Conservation (phyloP, 2,329 filamentous ascomycete genomes). For the Verruconis gallopava region DNA sequence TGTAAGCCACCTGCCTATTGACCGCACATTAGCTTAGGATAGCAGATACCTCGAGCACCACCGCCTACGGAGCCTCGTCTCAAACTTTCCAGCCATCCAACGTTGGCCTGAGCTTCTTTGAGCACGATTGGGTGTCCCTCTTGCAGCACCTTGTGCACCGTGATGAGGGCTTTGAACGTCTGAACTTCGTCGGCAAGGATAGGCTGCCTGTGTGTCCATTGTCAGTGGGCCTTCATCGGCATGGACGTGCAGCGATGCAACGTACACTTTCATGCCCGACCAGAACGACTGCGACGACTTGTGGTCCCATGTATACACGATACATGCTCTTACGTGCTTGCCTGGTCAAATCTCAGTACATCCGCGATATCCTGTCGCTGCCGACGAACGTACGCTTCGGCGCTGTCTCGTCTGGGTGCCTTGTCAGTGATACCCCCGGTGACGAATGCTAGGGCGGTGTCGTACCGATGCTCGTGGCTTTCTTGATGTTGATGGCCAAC, state of each 20-base stretch:
- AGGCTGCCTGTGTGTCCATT: slow-evolving; percentile 55
- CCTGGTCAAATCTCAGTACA: slow-evolving; percentile 31
- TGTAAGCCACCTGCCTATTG: background rate
- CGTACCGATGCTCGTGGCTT: slow-evolving; percentile 50
- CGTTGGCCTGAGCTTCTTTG: slow-evolving; percentile 77
- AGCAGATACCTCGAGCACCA: slow-evolving; percentile 55
- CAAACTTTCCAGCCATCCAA: slow-evolving; percentile 84
- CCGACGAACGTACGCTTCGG: slow-evolving; percentile 44
- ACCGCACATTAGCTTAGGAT: background rate
- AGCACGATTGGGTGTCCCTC: slow-evolving; percentile 85
- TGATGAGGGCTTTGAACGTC: slow-evolving; percentile 97
- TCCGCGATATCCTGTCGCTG: background rate
- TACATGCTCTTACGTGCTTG: slow-evolving; percentile 96
- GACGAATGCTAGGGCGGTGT: slow-evolving; percentile 10
- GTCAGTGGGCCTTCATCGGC: background rate
- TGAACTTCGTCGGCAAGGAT: slow-evolving; percentile 96
- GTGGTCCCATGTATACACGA: slow-evolving; percentile 99
- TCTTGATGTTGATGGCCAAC: slow-evolving; percentile 53
- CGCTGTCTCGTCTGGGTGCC: slow-evolving; percentile 44
- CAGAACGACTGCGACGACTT: slow-evolving; percentile 92
- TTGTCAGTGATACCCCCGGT: slow-evolving; percentile 14
- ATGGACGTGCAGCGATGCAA: background rate
- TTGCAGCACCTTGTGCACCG: slow-evolving; percentile 92
- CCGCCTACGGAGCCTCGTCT: slow-evolving; percentile 63
- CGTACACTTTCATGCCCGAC: slow-evolving; percentile 96